Base-by-base conservation (phyloP, 495 filamentous ascomycete genomes). In the Paragyromitra xinjiangensis region DNA sequence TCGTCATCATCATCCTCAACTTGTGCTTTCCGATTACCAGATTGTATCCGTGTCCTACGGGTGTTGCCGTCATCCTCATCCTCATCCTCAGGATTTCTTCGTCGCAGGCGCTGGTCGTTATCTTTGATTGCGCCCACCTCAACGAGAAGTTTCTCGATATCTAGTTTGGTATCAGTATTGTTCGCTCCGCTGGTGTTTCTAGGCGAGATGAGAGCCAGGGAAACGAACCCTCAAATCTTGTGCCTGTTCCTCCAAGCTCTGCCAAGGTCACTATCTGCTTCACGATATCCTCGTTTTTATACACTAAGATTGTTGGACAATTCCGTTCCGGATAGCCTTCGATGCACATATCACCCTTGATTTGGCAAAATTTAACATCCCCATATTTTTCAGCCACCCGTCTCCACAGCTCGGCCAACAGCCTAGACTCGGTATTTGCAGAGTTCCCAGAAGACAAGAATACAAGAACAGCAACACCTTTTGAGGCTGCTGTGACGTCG, bases 331-430 rank as follows among this genome's bases (percentile, higher is more conserved):
- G 95, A 83, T 98, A 99, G 24, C 92, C 92, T 84, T 98, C 95
- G 80, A 99, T 97, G 71, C 95, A 97, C 88, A 97, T 90, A 81
- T 94, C 91, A 2, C 90, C 95, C 78, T 90, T 87, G 58, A 99
- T 98, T 84, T 99, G 93, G 83, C 94, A 98, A 85, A 99, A 99
- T 84, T 99, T 99, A 82, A 98, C 84, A 71, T 99, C 94, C 39
- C 93, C 93, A 81, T 91, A 98, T 81, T 93, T 93, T 69, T 83
- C 84, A 16, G 95, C 95, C 72, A 94, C 85, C 81, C 92, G 88
- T 24, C 91, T 87, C 95, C 95, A 99, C n/a, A 98, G 85, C 80
- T 95, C 90, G 14, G 91, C 90, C 78, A 98, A 82, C 1, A 96
- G 84, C 42, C 91, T 88, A 1, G 93, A 96, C 84, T 98, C 93